Percentiles rank a stretch among this genome's conserved stretches.
These are phyloP conservation scores for Peronospora farinosa DNA, from an alignment of 352 stramenopile genomes.

Conservation along the genomic window DNA sequence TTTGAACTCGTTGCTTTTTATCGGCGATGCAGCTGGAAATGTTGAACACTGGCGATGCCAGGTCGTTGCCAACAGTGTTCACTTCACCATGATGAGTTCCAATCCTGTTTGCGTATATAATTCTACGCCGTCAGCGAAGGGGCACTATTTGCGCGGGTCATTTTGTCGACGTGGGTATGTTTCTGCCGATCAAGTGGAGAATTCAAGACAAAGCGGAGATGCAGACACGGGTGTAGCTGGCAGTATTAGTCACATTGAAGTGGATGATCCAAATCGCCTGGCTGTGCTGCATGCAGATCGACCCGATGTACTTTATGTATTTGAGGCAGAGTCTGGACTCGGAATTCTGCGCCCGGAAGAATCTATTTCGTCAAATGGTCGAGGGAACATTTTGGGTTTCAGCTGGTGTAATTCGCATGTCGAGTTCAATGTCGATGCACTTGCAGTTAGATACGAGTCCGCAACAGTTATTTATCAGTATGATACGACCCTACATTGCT, in stretches of 20 bases:
- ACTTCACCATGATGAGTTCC: conserved; percentile 74
- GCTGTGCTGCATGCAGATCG: conserved; percentile 48
- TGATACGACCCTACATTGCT: conserved; percentile 50
- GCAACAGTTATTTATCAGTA: conserved; percentile 78
- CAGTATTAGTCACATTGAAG: conserved; percentile 68
- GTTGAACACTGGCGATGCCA: conserved; percentile 79
- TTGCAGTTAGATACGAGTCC: conserved; percentile 66
- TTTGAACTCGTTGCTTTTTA: conserved; percentile 74
- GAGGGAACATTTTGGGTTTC: conserved; percentile 59
- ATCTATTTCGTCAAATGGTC: conserved; percentile 46
- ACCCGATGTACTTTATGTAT: conserved; percentile 54
- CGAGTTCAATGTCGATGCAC: conserved; percentile 77
- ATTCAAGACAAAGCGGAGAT: conserved; percentile 9
- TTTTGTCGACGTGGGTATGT: conserved; percentile 39
- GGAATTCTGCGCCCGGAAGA: conserved; percentile 72
- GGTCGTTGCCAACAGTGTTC: conserved; percentile 37
- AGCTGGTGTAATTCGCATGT: conserved; percentile 77
- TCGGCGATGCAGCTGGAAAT: conserved; percentile 46
- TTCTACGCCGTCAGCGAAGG: conserved; percentile 8
- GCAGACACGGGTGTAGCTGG: background rate
- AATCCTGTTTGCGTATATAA: conserved; percentile 13
- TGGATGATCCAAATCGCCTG: conserved; percentile 80
- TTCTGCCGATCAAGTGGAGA: conserved; percentile 12
- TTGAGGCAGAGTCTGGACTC: conserved; percentile 75
- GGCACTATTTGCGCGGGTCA: conserved; percentile 2